These are phyloP conservation scores for Huntiella abstrusa DNA, from an alignment of 2,329 filamentous ascomycete genomes.

Conservation along the genomic window DNA sequence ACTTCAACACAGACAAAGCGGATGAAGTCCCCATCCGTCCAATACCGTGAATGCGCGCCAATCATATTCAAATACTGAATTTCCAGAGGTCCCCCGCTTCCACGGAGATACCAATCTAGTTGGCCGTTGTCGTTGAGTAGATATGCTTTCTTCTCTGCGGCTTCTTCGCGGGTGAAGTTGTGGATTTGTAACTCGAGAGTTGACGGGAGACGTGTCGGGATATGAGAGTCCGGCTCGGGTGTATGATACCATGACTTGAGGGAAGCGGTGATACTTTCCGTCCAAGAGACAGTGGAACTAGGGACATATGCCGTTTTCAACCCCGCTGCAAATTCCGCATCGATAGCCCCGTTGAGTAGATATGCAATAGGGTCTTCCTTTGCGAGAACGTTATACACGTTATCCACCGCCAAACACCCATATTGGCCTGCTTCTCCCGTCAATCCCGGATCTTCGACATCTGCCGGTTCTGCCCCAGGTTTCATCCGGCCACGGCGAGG, in stretches of 20 bases:
- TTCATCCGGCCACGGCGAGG: conserved; percentile 63
- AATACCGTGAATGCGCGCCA: conserved; percentile 87
- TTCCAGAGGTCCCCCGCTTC: conserved; percentile 71
- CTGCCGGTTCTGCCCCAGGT: conserved; percentile 48
- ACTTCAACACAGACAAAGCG: conserved; percentile 77
- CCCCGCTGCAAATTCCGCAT: conserved; percentile 56
- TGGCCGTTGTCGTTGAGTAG: conserved; percentile 92
- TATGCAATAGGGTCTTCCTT: conserved; percentile 67
- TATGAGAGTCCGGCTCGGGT: background rate
- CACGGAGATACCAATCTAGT: conserved; percentile 74
- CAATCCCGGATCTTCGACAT: conserved; percentile 37
- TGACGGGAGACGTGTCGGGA: conserved; percentile 31
- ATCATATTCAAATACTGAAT: conserved; percentile 97
- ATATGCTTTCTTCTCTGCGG: conserved; percentile 74
- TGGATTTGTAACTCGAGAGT: conserved; percentile 87
- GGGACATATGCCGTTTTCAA: conserved; percentile 68
- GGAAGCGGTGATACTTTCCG: conserved; percentile 43
- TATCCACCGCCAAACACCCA: conserved; percentile 84
- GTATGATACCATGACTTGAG: conserved; percentile 36
- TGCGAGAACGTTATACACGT: conserved; percentile 81
- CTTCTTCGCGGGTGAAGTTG: conserved; percentile 80
- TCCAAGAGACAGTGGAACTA: conserved; percentile 44
- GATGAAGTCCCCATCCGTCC: conserved; percentile 75
- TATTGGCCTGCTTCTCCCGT: conserved; percentile 66
- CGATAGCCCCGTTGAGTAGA: conserved; percentile 75